phyloP scores from a whole-genome alignment of 2,329 filamentous ascomycete genomes.

The Cordyceps cateniannulata region DNA sequence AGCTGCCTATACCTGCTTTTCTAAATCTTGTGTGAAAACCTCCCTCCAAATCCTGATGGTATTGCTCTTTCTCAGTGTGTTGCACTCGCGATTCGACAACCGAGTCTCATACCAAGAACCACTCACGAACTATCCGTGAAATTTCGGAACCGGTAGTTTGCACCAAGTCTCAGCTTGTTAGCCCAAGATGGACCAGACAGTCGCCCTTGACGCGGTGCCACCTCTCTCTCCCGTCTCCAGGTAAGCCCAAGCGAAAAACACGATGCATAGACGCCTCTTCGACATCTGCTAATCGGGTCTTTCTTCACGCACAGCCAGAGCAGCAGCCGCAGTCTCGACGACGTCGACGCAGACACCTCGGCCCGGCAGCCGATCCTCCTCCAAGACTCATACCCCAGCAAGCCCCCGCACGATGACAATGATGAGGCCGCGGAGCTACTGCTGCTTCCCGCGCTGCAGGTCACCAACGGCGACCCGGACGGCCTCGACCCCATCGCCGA shows the following conservation, averaged over 20 bases:
- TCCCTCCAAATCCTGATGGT: not conserved
- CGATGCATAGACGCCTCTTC: not conserved
- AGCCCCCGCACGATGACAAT: not conserved
- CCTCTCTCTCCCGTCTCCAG: slow-evolving; percentile 9
- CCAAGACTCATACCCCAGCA: not conserved
- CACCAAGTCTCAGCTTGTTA: not conserved
- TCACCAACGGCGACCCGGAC: slow-evolving; percentile 18
- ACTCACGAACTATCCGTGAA: not conserved
- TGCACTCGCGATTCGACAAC: not conserved
- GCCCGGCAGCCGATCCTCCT: not conserved
- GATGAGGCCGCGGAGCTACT: not conserved
- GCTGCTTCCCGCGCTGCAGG: slow-evolving; percentile 16
- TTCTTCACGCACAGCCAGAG: not conserved
- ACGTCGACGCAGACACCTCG: not conserved
- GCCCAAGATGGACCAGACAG: slow-evolving; percentile 6
- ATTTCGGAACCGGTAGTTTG: not conserved
- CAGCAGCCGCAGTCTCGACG: slow-evolving; percentile 4
- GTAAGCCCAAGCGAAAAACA: not conserved
- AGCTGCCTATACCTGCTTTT: not conserved
- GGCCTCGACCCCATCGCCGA: slow-evolving; percentile 29
- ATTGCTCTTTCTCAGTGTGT: too few relatives aligned
- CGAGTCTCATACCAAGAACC: not conserved
- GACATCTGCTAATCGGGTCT: not conserved
- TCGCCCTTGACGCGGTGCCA: slow-evolving; percentile 5
- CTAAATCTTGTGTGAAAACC: not conserved